Evolutionary conservation across 495 filamentous ascomycete species (phyloP).

Genomic region (Polyplosphaeria fusca): DNA sequence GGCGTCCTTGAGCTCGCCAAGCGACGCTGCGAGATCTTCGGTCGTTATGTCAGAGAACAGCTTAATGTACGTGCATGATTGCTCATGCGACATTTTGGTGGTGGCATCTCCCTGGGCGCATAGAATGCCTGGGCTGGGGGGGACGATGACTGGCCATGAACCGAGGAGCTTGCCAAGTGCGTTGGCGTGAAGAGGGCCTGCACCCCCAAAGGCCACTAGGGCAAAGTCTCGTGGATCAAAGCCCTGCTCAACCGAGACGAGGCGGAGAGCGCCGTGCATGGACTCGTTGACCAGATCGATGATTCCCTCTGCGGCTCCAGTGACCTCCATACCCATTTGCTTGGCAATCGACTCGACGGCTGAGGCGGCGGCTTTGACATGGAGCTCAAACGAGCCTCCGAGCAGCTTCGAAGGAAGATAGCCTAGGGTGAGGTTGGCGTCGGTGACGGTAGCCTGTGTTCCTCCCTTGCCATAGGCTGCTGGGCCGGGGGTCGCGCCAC

Average conservation of each 20-base stretch:
- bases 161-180: conserved; percentile 49
- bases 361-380: conserved; percentile 40
- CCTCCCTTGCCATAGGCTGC: conserved; percentile 52
- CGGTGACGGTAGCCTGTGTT: conserved; percentile 48
- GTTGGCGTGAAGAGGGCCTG: conserved; percentile 52
- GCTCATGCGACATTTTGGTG: conserved; percentile 48
- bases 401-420: conserved; percentile 49
- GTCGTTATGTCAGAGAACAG: conserved; percentile 38
- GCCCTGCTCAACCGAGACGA: conserved; percentile 53
- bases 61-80: conserved; percentile 47
- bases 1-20: conserved; percentile 28
- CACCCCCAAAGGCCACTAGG: conserved; percentile 52
- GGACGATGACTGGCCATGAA: conserved; percentile 52
- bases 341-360: conserved; percentile 46
- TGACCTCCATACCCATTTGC: conserved; percentile 45
- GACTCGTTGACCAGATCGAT: conserved; percentile 51
- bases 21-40: conserved; percentile 34
- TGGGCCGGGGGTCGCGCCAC: conserved; percentile 48
- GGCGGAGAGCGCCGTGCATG: conserved; percentile 51
- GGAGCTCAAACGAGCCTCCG: conserved; percentile 48
- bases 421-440: conserved; percentile 51
- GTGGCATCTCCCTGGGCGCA: conserved; percentile 52
- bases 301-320: conserved; percentile 49
- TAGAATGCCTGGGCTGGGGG: conserved; percentile 50
- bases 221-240: conserved; percentile 54